These are phyloP conservation scores for Linum tenue DNA, from an alignment of 345 rosid species.

Conservation along the genomic window DNA sequence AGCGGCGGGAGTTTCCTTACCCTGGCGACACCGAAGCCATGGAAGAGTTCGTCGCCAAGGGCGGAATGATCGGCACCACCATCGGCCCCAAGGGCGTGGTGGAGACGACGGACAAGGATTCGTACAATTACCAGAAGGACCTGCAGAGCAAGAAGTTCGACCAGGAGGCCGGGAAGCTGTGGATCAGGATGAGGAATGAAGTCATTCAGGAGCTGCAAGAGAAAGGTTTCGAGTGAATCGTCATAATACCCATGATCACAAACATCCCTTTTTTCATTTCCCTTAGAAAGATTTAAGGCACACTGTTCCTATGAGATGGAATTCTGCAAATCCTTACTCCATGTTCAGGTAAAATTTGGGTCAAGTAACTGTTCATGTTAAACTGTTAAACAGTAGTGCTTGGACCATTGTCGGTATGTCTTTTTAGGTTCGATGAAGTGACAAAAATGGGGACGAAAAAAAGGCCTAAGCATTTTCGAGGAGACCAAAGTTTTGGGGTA, in stretches of 20 bases:
- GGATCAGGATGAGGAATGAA: constrained; percentile 87
- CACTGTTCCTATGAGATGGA: no score
- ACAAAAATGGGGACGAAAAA: no score
- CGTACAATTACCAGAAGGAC: constrained; percentile 41
- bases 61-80: constrained; percentile 66
- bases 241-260: no score
- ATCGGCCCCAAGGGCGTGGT: constrained; percentile 64
- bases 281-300: no score
- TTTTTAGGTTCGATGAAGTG: background rate
- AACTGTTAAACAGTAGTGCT: constrained; percentile 44
- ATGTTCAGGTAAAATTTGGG: no score
- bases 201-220: constrained; percentile 73
- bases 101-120: constrained; percentile 41
- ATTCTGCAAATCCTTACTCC: no score
- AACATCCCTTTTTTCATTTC: no score
- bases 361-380: no score
- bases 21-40: constrained; percentile 80
- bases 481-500: no score
- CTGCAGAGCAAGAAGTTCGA: constrained; percentile 66
- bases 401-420: constrained; percentile 74
- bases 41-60: constrained; percentile 79
- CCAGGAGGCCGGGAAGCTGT: constrained; percentile 63
- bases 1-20: constrained; percentile 66
- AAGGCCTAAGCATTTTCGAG: no score
- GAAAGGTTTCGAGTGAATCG: constrained; percentile 43